Percentiles rank a stretch among this genome's conserved stretches.
These are phyloP conservation scores for Mycena metata DNA, from an alignment of 768 basidiomycete genomes.

Conservation along the genomic window DNA sequence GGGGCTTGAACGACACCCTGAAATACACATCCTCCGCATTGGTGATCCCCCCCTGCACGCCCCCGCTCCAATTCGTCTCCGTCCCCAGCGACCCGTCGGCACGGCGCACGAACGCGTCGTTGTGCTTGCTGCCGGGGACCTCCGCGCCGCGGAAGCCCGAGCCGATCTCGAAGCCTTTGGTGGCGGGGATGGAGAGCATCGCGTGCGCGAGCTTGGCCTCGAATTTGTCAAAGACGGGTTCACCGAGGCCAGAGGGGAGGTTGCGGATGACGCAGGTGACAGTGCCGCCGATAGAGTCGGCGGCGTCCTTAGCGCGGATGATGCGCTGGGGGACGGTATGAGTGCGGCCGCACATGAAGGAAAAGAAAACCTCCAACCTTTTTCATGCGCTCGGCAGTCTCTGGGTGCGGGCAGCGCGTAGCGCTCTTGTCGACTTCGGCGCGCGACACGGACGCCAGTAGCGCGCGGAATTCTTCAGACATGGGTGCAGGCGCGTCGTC, in stretches of 20 bases:
- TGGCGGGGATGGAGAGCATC: slow-evolving; percentile 99
- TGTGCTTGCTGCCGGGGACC: slow-evolving; percentile 93
- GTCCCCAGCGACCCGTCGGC: slow-evolving; percentile 84
- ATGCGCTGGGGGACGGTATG: slow-evolving; percentile 73
- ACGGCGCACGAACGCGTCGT: slow-evolving; percentile 84
- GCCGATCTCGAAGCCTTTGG: slow-evolving; percentile 98
- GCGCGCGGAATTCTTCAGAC: slow-evolving; percentile 83
- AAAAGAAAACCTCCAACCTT: slow-evolving; percentile 63
- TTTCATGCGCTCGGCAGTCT: slow-evolving; percentile 92
- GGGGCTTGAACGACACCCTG: slow-evolving; percentile 97
- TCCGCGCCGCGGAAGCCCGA: slow-evolving; percentile 96
- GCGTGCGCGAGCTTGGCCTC: slow-evolving; percentile 96
- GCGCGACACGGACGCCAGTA: slow-evolving; percentile 85
- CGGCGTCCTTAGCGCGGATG: slow-evolving; percentile 88
- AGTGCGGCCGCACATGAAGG: background rate
- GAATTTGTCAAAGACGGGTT: slow-evolving; percentile 98
- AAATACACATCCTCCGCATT: slow-evolving; percentile 99
- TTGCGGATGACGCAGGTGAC: slow-evolving; percentile 96
- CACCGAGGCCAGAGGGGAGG: slow-evolving; percentile 92
- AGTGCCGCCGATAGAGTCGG: slow-evolving; percentile 98
- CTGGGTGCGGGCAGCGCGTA: slow-evolving; percentile 91
- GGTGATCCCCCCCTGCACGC: slow-evolving; percentile 97
- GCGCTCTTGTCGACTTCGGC: slow-evolving; percentile 89
- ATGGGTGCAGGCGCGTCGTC: slow-evolving; percentile 82
- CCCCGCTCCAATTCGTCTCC: slow-evolving; percentile 94